A percentile compares a stretch with the other conserved stretches of the same genome.
These are phyloP conservation scores for Cercophora sp. DNA, from an alignment of 495 filamentous ascomycete species.

Conservation along the genomic window DNA sequence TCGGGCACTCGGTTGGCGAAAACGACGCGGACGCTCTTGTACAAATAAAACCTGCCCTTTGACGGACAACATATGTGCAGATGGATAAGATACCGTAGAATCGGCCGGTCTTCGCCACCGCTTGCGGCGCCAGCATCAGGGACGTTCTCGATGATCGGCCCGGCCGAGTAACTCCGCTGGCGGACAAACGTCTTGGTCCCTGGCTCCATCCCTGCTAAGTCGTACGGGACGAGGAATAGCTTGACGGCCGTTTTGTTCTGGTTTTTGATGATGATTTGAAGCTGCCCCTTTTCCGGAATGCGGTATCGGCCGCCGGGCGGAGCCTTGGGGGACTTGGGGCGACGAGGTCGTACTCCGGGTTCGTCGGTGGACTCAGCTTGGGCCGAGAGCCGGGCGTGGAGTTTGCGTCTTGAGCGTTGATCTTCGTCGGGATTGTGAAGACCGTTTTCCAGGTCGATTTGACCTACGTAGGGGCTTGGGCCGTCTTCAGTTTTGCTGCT, in stretches of 20 bases:
- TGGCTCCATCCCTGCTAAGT: constrained; percentile 90
- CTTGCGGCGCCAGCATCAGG: constrained; percentile 17
- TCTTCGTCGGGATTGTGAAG: constrained; percentile 51
- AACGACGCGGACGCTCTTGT: constrained; percentile 89
- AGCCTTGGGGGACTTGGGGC: constrained; percentile 65
- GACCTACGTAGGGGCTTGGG: constrained; percentile 93
- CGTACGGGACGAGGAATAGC: constrained; percentile 91
- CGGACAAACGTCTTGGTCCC: constrained; percentile 96
- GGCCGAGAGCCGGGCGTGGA: constrained; percentile 30
- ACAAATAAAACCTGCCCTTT: constrained; percentile 80
- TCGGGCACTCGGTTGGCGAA: constrained; percentile 98
- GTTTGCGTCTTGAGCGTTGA: constrained; percentile 43
- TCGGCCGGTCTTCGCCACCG: constrained; percentile 74
- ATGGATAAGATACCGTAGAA: constrained; percentile 87
- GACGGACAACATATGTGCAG: constrained; percentile 88
- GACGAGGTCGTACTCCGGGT: constrained; percentile 50
- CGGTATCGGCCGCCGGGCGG: constrained; percentile 86
- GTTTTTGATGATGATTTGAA: constrained; percentile 97
- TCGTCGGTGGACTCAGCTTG: constrained; percentile 23
- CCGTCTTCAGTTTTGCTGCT: constrained; percentile 66
- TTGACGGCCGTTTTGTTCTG: constrained; percentile 96
- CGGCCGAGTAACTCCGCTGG: constrained; percentile 89
- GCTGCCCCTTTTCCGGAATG: constrained; percentile 89
- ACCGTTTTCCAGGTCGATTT: constrained; percentile 84
- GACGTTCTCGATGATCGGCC: constrained; percentile 52